phyloP scores from a whole-genome alignment of 2,329 filamentous ascomycete species.

The Aureobasidium sp. region DNA sequence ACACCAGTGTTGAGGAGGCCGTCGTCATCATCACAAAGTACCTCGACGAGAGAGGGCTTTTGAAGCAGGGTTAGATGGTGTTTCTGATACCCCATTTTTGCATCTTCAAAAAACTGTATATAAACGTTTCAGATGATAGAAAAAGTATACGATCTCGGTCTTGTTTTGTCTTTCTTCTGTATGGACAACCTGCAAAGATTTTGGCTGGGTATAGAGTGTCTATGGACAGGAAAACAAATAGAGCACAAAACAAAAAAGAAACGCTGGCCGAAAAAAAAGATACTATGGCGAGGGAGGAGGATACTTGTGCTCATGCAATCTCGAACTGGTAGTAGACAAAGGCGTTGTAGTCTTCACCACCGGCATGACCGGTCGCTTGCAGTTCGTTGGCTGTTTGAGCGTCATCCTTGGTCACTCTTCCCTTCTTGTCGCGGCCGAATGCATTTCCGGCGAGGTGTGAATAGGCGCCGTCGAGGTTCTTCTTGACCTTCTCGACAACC shows the following conservation, averaged over 20 bases:
- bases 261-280: not conserved
- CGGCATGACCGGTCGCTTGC: constrained; percentile 62
- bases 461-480: constrained; percentile 68
- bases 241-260: not conserved
- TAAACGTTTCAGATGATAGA: not conserved
- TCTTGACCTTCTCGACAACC: constrained; percentile 63
- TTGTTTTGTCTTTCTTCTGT: not conserved
- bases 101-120: not conserved
- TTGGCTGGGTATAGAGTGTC: constrained; percentile 18
- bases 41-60: constrained; percentile 61
- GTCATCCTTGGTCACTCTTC: constrained; percentile 85
- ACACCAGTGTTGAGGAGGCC: constrained; percentile 80
- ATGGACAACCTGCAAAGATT: constrained; percentile 6
- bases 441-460: constrained; percentile 93
- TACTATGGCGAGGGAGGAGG: not conserved
- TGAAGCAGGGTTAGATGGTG: constrained; percentile 30
- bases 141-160: not conserved
- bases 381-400: constrained; percentile 71
- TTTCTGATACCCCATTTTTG: not conserved
- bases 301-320: constrained; percentile 45
- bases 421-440: constrained; percentile 88
- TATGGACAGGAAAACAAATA: constrained; percentile 15
- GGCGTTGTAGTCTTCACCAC: constrained; percentile 73
- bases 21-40: constrained; percentile 79
- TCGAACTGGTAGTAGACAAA: constrained; percentile 98